phyloP scores from a whole-genome alignment of 164 flowering plant genomes.

The Piper betle region DNA sequence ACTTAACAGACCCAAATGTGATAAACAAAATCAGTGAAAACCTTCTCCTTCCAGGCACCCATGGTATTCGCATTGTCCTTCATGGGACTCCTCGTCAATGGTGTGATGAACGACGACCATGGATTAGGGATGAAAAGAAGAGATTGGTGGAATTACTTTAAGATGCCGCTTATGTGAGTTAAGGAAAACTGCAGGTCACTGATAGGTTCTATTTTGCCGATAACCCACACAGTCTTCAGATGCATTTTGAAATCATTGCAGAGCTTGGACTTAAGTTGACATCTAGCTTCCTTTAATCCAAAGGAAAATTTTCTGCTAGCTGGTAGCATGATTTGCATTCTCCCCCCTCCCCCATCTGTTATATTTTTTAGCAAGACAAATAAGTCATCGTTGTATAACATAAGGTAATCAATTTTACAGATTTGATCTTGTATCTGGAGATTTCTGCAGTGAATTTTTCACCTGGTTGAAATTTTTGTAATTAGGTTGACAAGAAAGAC shows the following conservation, averaged over 20 bases:
- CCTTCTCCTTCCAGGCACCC: constrained; percentile 17
- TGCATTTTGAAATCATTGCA: constrained; percentile 93
- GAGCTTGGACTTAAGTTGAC: constrained; percentile 36
- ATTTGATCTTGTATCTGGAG: no score
- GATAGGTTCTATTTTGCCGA: constrained; percentile 63
- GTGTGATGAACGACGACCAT: constrained; percentile 43
- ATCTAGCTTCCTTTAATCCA: neutral
- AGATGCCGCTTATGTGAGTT: constrained; percentile 25
- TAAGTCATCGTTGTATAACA: no score
- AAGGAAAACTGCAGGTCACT: constrained; percentile 41
- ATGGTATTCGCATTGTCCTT: constrained; percentile 38
- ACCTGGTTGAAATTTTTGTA: no score
- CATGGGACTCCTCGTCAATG: constrained; percentile 95
- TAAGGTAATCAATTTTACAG: no score
- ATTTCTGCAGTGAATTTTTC: no score
- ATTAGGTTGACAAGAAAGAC: no score
- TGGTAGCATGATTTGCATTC: no score
- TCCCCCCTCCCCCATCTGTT: no score
- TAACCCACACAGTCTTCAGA: constrained; percentile 46
- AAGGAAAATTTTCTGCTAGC: no score
- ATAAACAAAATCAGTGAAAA: constrained; percentile 34
- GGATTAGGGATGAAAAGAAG: constrained; percentile 61
- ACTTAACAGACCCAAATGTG: constrained; percentile 39
- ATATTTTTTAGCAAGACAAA: no score
- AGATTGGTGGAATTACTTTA: constrained; percentile 35